Percentiles rank a stretch among this genome's conserved stretches.
These are phyloP conservation scores for Jackrogersella multiformis DNA, from an alignment of 495 filamentous ascomycete genomes.

Conservation along the genomic window DNA sequence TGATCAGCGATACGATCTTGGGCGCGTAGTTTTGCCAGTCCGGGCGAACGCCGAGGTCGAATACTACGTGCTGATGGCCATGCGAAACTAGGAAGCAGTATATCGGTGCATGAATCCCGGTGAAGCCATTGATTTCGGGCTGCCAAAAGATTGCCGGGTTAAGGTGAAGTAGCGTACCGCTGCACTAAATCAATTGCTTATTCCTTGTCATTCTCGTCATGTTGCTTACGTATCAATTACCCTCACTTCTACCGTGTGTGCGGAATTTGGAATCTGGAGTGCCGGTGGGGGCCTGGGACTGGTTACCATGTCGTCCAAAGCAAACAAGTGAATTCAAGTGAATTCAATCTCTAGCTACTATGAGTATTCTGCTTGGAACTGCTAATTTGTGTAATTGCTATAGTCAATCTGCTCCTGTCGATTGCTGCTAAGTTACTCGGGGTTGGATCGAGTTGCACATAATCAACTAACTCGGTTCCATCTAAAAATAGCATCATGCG, in stretches of 20 bases:
- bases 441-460: background rate
- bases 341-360: background rate
- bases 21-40: constrained; percentile 59
- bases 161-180: background rate
- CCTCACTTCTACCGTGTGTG: background rate
- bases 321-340: background rate
- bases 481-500: background rate
- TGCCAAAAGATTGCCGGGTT: constrained; percentile 1
- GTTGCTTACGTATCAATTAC: constrained; percentile 1
- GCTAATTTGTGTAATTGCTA: background rate
- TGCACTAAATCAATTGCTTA: background rate
- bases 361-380: background rate
- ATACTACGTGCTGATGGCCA: constrained; percentile 55
- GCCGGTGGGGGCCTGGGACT: background rate
- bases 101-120: constrained; percentile 39
- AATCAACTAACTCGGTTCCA: background rate
- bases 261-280: background rate
- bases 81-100: constrained; percentile 64
- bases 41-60: constrained; percentile 64
- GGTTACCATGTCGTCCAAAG: background rate
- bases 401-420: no score
- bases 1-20: background rate
- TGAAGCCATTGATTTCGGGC: constrained; percentile 1
- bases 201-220: background rate
- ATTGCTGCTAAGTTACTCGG: background rate